These are phyloP conservation scores for Dothidotthia symphoricarpi DNA, from an alignment of 2,329 filamentous ascomycete species.

Conservation along the genomic window DNA sequence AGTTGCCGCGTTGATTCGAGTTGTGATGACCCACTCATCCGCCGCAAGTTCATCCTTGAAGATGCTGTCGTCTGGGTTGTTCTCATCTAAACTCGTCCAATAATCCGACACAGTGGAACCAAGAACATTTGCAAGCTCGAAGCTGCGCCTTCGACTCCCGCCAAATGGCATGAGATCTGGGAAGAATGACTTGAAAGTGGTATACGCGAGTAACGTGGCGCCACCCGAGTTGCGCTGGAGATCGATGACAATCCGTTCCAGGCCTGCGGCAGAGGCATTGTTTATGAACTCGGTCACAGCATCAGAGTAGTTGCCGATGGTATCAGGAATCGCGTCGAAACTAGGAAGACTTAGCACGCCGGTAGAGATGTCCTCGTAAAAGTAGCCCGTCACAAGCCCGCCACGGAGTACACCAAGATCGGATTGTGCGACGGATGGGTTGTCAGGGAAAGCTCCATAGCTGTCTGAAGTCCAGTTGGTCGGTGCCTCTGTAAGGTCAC, in stretches of 20 bases:
- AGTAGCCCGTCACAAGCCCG: constrained; percentile 43
- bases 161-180: constrained; percentile 42
- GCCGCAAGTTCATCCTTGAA: constrained; percentile 5
- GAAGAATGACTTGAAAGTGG: constrained; percentile 51
- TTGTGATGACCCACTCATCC: constrained; percentile 13
- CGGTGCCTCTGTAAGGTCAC: neutral
- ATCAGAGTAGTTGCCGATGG: constrained; percentile 20
- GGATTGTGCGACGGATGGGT: constrained; percentile 16
- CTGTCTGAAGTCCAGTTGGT: constrained; percentile 18
- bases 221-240: constrained; percentile 59
- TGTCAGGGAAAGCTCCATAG: constrained; percentile 19
- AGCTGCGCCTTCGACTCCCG: constrained; percentile 46
- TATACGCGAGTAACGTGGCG: constrained; percentile 21
- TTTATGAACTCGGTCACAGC: constrained; percentile 43
- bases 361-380: constrained; percentile 38
- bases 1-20: constrained; percentile 13
- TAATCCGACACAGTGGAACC: constrained; percentile 3
- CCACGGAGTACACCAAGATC: constrained; percentile 11
- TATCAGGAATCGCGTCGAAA: constrained; percentile 27
- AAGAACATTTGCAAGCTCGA: constrained; percentile 26
- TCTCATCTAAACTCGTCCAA: constrained; percentile 7
- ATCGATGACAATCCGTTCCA: constrained; percentile 60
- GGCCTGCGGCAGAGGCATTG: constrained; percentile 44
- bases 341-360: constrained; percentile 44
- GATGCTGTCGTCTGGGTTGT: neutral